These are phyloP conservation scores for Fusarium sp. DNA, from an alignment of 2,329 filamentous ascomycete genomes.

Conservation along the genomic window DNA sequence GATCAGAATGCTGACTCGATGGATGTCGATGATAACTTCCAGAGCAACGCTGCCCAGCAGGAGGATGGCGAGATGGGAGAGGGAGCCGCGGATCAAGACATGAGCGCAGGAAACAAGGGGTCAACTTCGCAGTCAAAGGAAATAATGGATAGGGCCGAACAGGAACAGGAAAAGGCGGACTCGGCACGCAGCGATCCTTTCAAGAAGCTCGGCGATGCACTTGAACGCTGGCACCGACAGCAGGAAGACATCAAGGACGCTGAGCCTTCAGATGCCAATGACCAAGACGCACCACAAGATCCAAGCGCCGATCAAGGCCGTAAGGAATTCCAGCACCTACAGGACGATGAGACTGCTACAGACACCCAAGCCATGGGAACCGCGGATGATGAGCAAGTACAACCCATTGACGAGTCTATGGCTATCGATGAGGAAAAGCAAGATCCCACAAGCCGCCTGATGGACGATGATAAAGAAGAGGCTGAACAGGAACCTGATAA, in stretches of 20 bases:
- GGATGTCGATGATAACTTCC: conserved; percentile 71
- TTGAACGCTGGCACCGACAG: conserved; percentile 93
- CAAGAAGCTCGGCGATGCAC: conserved; percentile 91
- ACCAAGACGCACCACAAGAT: conserved; percentile 59
- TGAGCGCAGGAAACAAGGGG: conserved; percentile 73
- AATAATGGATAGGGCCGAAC: conserved; percentile 59
- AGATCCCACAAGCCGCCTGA: conserved; percentile 58
- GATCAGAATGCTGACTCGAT: conserved; percentile 73
- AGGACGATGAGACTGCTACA: conserved; percentile 82
- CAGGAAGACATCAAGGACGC: conserved; percentile 81
- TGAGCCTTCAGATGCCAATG: conserved; percentile 55
- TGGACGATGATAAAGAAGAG: conserved; percentile 67
- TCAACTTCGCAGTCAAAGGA: conserved; percentile 62
- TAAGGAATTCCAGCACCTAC: conserved; percentile 93
- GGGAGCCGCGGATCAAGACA: conserved; percentile 71
- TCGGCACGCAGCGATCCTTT: conserved; percentile 75
- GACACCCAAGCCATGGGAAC: conserved; percentile 93
- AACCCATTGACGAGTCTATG: conserved; percentile 88
- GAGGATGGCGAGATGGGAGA: conserved; percentile 76
- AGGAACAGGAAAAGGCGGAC: conserved; percentile 55
- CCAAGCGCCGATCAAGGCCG: conserved; percentile 69
- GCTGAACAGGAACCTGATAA: conserved; percentile 60
- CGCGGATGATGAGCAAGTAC: conserved; percentile 87
- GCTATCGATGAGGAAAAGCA: conserved; percentile 80
- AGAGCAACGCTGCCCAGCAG: conserved; percentile 70